Evolutionary conservation across 164 flowering plant species (phyloP), one percentile per base, ranked within the genome.

Genomic region (Sedum album): DNA sequence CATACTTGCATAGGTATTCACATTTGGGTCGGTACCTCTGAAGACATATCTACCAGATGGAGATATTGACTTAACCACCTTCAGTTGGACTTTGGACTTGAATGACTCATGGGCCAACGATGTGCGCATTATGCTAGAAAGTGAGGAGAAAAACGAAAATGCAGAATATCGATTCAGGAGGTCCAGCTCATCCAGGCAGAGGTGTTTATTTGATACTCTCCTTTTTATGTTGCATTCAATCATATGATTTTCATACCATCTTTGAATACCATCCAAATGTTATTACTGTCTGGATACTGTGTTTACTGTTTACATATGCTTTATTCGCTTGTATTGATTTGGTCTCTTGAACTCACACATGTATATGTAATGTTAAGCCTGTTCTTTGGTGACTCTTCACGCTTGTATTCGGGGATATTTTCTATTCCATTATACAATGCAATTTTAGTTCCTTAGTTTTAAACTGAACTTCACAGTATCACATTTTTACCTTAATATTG

Each of bases 11-110:
- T 35, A 76, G 78, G 78, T 76, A 26, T 76, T 72, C 36, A 51
- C 66, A 18, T 76, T 72, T 63, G 78, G 78, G 21, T 76, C 78
- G 17, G 75, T 76, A 42, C 78, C 78, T 10, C 75, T 72, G 31
- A 72, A 72, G 68, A 76, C 78, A 1, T 76, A 76, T 67, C 63
- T 76, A 11, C 78, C 75, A 38, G 78, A 76, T 66, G 78, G 78
- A 31, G 78, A 76, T 46, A 76, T 76, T 65, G 78, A 76, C 73
- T 72, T 75, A 30, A 72, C 78, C 39, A 64, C 73, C 26, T 72
- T 75, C 39, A 66, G 73, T 62, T 46, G 49, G 6, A 48, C 46
- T 48, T 60, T 28, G 36, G 69, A 42, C 60, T 15, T 48, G 46
- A 72, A 69, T 31, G 75, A 75, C 42, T 44, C 66, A 10, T 66